Percentiles rank a stretch among this genome's conserved stretches.
phyloP scores from a whole-genome alignment of 2,329 filamentous ascomycete genomes.

The Aspergillus luchuensis region DNA sequence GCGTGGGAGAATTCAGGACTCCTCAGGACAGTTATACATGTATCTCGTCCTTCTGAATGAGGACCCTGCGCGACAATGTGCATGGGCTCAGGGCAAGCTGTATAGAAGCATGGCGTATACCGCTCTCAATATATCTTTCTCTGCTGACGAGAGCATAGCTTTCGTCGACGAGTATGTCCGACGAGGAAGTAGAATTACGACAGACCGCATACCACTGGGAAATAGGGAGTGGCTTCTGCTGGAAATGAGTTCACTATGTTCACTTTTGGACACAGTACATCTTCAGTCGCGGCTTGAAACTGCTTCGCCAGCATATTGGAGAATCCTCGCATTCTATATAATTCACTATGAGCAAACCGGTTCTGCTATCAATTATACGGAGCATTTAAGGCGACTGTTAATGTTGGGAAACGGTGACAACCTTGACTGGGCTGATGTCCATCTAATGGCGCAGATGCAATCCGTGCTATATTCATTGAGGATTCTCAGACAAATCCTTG shows the following conservation, averaged over 20 bases:
- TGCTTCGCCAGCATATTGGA: slow-evolving; percentile 32
- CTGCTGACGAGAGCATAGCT: slow-evolving; percentile 23
- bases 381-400: slow-evolving; percentile 33
- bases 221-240: slow-evolving; percentile 21
- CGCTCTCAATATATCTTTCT: slow-evolving; percentile 45
- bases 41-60: slow-evolving; percentile 69
- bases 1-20: slow-evolving; percentile 30
- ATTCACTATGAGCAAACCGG: slow-evolving; percentile 25
- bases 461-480: slow-evolving; percentile 64
- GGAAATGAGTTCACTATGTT: slow-evolving; percentile 23
- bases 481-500: slow-evolving; percentile 58
- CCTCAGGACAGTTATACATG: slow-evolving; percentile 45
- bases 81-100: slow-evolving; percentile 57
- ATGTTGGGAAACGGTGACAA: slow-evolving; percentile 32
- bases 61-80: slow-evolving; percentile 56
- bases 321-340: slow-evolving; percentile 37
- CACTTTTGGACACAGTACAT: slow-evolving; percentile 26
- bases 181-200: slow-evolving; percentile 38
- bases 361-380: slow-evolving; percentile 19
- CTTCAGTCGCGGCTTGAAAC: slow-evolving; percentile 13
- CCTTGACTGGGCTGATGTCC: slow-evolving; percentile 60
- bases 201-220: slow-evolving; percentile 30
- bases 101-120: slow-evolving; percentile 60
- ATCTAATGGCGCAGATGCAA: slow-evolving; percentile 63
- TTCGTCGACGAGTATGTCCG: slow-evolving; percentile 40